Conservation (phyloP, 106 monocot species). For the Dioscorea zingiberensis region DNA sequence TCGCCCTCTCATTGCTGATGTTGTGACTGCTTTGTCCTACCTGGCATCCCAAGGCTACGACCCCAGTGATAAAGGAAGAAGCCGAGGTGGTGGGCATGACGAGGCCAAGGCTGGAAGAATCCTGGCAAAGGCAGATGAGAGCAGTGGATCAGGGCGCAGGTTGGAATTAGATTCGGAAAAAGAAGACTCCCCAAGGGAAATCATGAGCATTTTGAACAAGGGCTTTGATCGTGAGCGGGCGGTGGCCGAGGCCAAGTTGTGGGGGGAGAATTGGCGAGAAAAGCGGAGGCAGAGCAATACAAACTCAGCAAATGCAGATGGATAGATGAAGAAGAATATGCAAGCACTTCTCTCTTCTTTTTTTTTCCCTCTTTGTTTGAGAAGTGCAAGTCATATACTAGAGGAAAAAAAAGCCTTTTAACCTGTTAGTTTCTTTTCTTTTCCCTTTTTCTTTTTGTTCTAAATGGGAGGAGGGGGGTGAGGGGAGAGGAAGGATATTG, state of each 20-base stretch:
- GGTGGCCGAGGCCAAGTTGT: slow-evolving; percentile 68
- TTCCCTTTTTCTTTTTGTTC: no score
- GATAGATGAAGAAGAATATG: no score
- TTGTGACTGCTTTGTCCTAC: slow-evolving; percentile 29
- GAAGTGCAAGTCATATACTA: no score
- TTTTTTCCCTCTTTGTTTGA: no score
- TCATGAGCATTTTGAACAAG: slow-evolving; percentile 15
- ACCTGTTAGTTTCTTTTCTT: no score
- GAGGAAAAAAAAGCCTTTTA: no score
- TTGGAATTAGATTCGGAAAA: slow-evolving; percentile 6
- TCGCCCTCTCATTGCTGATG: slow-evolving; percentile 29
- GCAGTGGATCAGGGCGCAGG: slow-evolving; percentile 4
- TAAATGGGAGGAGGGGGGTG: no score
- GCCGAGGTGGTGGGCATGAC: not conserved
- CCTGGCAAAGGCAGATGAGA: slow-evolving; percentile 11
- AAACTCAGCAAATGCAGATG: not conserved
- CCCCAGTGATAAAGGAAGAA: slow-evolving; percentile 8
- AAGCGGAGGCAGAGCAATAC: slow-evolving; percentile 27
- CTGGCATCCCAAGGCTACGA: slow-evolving; percentile 20
- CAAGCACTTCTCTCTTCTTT: no score
- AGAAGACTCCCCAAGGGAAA: slow-evolving; percentile 26
- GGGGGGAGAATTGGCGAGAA: slow-evolving; percentile 61
- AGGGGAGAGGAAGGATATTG: no score
- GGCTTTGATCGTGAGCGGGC: slow-evolving; percentile 50
- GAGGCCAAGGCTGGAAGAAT: slow-evolving; percentile 5